Percentiles rank a stretch among this genome's conserved stretches.
Evolutionary conservation across 352 stramenopile genomes (phyloP).

Genomic region (Paralagenidium karlingii): DNA sequence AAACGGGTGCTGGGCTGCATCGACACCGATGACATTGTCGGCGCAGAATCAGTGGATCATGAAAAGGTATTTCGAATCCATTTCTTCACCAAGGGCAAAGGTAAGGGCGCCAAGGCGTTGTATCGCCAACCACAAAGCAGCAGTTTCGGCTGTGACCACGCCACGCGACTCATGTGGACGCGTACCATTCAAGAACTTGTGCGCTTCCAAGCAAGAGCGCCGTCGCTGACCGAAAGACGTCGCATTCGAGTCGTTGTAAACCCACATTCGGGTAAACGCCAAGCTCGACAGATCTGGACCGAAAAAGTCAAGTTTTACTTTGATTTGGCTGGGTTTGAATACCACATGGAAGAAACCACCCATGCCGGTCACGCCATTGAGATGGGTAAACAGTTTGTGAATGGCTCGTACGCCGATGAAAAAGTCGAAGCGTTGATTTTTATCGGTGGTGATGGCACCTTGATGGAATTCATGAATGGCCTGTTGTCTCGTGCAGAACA

Average conservation of each 20-base stretch:
- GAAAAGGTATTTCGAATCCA: constrained; percentile 47
- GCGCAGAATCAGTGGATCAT: constrained; percentile 21
- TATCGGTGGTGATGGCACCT: constrained; percentile 59
- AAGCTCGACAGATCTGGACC: constrained; percentile 48
- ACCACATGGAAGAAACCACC: constrained; percentile 60
- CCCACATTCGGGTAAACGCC: constrained; percentile 59
- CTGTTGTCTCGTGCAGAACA: constrained; percentile 52
- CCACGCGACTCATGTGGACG: constrained; percentile 30
- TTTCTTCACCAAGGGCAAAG: constrained; percentile 58
- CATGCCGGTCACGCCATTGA: constrained; percentile 58
- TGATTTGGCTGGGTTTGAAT: constrained; percentile 63
- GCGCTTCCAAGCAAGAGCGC: constrained; percentile 63
- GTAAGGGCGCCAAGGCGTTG: constrained; percentile 44
- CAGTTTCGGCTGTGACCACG: constrained; percentile 29
- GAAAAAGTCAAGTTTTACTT: constrained; percentile 70
- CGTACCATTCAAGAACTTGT: constrained; percentile 65
- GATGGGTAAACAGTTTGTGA: constrained; percentile 39
- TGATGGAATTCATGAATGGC: constrained; percentile 79
- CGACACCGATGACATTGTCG: constrained; percentile 66
- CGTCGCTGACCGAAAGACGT: constrained; percentile 51
- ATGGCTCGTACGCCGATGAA: constrained; percentile 47
- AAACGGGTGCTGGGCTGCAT: constrained; percentile 28
- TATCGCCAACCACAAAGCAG: constrained; percentile 26
- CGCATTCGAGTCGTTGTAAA: constrained; percentile 75
- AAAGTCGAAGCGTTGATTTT: constrained; percentile 70